These are phyloP conservation scores for Pyrenochaeta sp. DNA, from an alignment of 2,329 filamentous ascomycete genomes.

Conservation along the genomic window DNA sequence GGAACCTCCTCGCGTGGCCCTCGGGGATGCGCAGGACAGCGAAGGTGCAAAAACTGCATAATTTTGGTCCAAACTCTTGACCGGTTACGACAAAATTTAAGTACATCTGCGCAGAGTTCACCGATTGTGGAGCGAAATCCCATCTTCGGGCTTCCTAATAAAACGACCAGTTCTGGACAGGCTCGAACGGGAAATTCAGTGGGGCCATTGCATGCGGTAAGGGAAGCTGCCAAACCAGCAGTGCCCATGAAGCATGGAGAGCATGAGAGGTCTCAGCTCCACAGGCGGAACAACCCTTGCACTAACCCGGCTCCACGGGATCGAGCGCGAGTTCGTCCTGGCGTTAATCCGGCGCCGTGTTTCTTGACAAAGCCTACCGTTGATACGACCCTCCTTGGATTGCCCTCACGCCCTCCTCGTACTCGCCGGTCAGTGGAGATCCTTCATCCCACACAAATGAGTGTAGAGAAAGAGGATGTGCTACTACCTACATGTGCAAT, in stretches of 20 bases:
- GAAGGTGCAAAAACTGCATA: conserved; percentile 31
- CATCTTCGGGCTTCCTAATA: neutral
- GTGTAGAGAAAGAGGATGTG: neutral
- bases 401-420: neutral
- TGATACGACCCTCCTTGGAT: too few species aligned
- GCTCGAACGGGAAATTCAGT: neutral
- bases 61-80: conserved; percentile 34
- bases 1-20: neutral
- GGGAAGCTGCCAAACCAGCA: neutral
- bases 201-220: neutral
- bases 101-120: conserved; percentile 4
- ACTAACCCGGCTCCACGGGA: neutral
- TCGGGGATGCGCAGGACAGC: conserved; percentile 16
- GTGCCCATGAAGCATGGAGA: neutral
- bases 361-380: neutral
- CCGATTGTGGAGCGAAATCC: neutral
- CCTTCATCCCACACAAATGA: neutral
- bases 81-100: conserved; percentile 31
- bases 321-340: too few species aligned
- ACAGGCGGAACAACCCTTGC: neutral
- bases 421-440: neutral
- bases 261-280: neutral
- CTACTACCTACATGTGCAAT: neutral
- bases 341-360: neutral
- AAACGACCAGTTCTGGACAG: neutral